phyloP scores from a whole-genome alignment of 2,329 filamentous ascomycete species.

The Emmonsiellopsis sp. region DNA sequence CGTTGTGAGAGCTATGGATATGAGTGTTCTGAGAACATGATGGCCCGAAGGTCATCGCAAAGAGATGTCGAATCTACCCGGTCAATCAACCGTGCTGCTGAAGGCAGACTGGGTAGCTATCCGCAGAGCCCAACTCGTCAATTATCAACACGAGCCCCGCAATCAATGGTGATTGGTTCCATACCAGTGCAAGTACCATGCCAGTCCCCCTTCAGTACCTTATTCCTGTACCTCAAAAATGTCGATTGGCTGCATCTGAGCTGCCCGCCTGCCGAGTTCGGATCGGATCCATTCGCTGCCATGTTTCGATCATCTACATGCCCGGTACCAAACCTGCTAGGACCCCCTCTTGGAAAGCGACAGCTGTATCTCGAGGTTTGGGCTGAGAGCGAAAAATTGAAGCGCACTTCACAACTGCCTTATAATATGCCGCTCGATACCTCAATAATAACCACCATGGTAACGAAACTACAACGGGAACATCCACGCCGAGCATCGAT shows the following conservation, averaged over 20 bases:
- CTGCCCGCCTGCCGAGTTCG: slow-evolving; percentile 6
- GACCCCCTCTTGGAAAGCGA: slow-evolving; percentile 11
- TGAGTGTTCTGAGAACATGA: slow-evolving; percentile 15
- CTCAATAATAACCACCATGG: slow-evolving; percentile 8
- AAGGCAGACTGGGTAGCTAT: slow-evolving; percentile 8
- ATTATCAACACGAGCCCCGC: slow-evolving; percentile 5
- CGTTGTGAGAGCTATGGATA: slow-evolving; percentile 15
- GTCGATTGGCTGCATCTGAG: slow-evolving; percentile 12
- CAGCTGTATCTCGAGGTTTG: slow-evolving; percentile 13
- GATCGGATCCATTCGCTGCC: slow-evolving; percentile 10
- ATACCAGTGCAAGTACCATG: slow-evolving; percentile 2
- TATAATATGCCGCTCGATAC: slow-evolving; percentile 3
- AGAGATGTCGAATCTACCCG: slow-evolving; percentile 9
- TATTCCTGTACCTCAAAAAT: slow-evolving; percentile 13
- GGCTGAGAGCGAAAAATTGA: slow-evolving; percentile 10
- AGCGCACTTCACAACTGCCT: slow-evolving; percentile 5
- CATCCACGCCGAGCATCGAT: slow-evolving; percentile 8
- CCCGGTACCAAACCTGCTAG: slow-evolving; percentile 10
- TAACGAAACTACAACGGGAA: slow-evolving; percentile 9
- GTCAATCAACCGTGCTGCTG: slow-evolving; percentile 4
- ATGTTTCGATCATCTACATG: slow-evolving; percentile 13
- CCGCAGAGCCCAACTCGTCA: slow-evolving; percentile 5
- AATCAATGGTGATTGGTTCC: neutral
- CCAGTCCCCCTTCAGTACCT: slow-evolving; percentile 11
- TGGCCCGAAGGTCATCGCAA: slow-evolving; percentile 12